phyloP scores from a whole-genome alignment of 805 yeast species.

The Yamadazyma sp. region DNA sequence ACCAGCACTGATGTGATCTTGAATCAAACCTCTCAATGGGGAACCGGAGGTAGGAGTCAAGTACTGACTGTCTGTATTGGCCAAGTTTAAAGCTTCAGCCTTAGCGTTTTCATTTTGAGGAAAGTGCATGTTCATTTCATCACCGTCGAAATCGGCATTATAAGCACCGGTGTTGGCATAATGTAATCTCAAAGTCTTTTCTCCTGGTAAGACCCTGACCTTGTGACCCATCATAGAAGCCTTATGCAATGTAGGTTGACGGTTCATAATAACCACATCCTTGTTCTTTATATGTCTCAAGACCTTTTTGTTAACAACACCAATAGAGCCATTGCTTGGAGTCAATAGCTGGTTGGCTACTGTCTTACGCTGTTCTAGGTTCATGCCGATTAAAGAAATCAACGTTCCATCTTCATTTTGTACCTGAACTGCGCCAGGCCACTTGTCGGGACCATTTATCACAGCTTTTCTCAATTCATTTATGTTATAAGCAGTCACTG shows the following conservation, averaged over 20 bases:
- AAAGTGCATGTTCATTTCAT: constrained; percentile 99
- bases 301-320: constrained; percentile 83
- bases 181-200: constrained; percentile 92
- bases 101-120: constrained; percentile 97
- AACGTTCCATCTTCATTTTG: constrained; percentile 93
- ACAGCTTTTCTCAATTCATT: constrained; percentile 92
- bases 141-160: constrained; percentile 99
- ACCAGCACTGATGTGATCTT: constrained; percentile 98
- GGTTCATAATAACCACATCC: constrained; percentile 96
- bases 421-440: constrained; percentile 98
- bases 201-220: constrained; percentile 95
- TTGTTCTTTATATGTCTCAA: constrained; percentile 91
- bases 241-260: constrained; percentile 98
- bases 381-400: constrained; percentile 82
- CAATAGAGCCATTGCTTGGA: constrained; percentile 61
- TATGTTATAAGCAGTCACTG: constrained; percentile 89
- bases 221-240: constrained; percentile 99
- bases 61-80: constrained; percentile 96
- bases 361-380: constrained; percentile 90
- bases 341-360: constrained; percentile 92
- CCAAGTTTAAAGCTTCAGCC: constrained; percentile 92
- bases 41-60: constrained; percentile 98
- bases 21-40: constrained; percentile 97
- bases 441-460: constrained; percentile 92
- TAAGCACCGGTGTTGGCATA: constrained; percentile 99